A percentile compares a stretch with the other conserved stretches of the same genome.
Evolutionary conservation across 306 rosid genomes (phyloP).

Genomic region (Vigna unguiculata): DNA sequence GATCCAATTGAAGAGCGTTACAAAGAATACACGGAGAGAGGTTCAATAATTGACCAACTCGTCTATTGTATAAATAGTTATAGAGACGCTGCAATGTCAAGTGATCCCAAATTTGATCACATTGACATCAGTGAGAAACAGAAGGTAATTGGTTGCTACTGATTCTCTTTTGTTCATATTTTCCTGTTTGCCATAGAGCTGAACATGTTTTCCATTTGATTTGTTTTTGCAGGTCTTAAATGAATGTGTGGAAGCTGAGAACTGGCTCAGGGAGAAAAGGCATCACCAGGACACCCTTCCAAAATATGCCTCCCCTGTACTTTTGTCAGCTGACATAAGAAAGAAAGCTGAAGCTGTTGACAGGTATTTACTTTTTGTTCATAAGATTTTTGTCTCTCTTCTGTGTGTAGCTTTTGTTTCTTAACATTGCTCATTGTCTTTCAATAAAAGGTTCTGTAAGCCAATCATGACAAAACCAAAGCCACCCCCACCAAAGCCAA

Average conservation of each 20-base stretch:
- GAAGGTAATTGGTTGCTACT: slow-evolving; percentile 54
- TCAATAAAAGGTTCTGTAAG: slow-evolving; percentile 67
- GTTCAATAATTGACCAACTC: slow-evolving; percentile 64
- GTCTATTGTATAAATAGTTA: slow-evolving; percentile 66
- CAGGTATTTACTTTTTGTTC: slow-evolving; percentile 54
- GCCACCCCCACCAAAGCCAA: slow-evolving; percentile 71
- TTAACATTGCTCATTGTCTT: not conserved
- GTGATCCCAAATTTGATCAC: slow-evolving; percentile 85
- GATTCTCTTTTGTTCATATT: not conserved
- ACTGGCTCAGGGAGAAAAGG: slow-evolving; percentile 83
- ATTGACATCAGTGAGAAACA: slow-evolving; percentile 78
- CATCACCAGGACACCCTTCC: slow-evolving; percentile 81
- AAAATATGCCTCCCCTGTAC: slow-evolving; percentile 75
- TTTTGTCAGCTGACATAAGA: slow-evolving; percentile 75
- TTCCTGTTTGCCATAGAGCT: not conserved
- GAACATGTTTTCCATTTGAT: not conserved
- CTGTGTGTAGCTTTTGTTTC: not conserved
- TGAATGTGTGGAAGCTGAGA: slow-evolving; percentile 87
- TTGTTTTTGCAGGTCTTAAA: slow-evolving; percentile 62
- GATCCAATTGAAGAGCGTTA: slow-evolving; percentile 85
- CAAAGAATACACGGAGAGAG: slow-evolving; percentile 75
- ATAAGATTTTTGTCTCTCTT: not conserved
- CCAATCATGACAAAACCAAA: slow-evolving; percentile 87
- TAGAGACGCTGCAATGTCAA: slow-evolving; percentile 76
- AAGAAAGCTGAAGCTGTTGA: slow-evolving; percentile 85